phyloP scores from a whole-genome alignment of 2,329 filamentous ascomycete species.

The Septoria linicola region DNA sequence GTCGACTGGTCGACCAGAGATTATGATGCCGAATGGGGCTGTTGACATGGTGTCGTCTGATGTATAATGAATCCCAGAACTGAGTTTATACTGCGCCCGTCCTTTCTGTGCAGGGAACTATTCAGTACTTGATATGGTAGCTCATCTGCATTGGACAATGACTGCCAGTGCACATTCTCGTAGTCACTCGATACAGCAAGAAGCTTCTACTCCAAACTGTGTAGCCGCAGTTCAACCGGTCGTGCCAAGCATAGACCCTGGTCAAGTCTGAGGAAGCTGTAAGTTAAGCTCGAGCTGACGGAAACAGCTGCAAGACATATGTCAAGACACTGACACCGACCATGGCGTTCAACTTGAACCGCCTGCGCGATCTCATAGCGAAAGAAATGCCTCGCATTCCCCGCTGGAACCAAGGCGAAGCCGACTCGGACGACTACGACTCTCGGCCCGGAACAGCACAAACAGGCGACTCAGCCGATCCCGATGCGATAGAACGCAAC shows the following conservation, averaged over 20 bases:
- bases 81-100: no score
- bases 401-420: conserved; percentile 28
- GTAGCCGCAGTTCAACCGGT: conserved; percentile 2
- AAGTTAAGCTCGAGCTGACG: conserved; percentile 4
- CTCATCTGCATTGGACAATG: no score
- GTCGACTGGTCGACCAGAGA: conserved; percentile 60
- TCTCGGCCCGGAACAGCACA: conserved; percentile 19
- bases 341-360: conserved; percentile 36
- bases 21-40: conserved; percentile 55
- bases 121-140: no score
- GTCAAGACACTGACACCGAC: not conserved
- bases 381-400: conserved; percentile 35
- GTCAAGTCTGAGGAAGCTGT: not conserved
- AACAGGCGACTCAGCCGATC: conserved; percentile 22
- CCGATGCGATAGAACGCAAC: conserved; percentile 22
- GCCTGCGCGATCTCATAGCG: conserved; percentile 35
- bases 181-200: not conserved
- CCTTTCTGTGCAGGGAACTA: no score
- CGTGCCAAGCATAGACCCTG: conserved; percentile 12
- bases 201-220: conserved; percentile 3
- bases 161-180: not conserved
- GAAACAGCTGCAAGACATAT: not conserved
- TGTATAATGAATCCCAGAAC: no score
- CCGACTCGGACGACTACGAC: conserved; percentile 22
- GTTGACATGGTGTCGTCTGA: conserved; percentile 44